Evolutionary conservation across 306 rosid species (phyloP).

Genomic region (Malus fusca): DNA sequence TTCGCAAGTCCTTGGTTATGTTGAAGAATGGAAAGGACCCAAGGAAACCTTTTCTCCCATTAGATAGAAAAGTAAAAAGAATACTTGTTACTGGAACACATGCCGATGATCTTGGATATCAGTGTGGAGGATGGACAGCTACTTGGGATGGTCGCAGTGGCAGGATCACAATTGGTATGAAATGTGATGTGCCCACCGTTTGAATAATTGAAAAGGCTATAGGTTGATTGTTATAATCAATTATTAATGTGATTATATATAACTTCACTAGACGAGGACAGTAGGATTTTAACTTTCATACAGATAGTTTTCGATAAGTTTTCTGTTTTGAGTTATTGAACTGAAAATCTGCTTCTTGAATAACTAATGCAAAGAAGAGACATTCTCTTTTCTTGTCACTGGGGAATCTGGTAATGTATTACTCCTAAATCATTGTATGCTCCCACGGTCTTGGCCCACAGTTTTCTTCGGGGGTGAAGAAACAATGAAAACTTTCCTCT

Average conservation of each 20-base stretch:
- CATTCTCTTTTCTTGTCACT: not conserved
- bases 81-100: slow-evolving; percentile 78
- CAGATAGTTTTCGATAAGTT: not conserved
- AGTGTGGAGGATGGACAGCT: slow-evolving; percentile 88
- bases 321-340: not conserved
- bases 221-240: not conserved
- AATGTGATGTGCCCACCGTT: not conserved
- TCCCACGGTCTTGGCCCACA: not conserved
- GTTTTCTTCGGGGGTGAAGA: not conserved
- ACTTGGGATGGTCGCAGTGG: slow-evolving; percentile 62
- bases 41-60: slow-evolving; percentile 67
- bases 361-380: not conserved
- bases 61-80: slow-evolving; percentile 54
- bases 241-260: not conserved
- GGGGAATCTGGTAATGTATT: not conserved
- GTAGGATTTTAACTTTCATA: not conserved
- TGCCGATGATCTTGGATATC: slow-evolving; percentile 77
- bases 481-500: not conserved
- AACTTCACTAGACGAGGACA: not conserved
- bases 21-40: slow-evolving; percentile 71
- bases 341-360: not conserved
- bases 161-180: slow-evolving; percentile 58
- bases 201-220: not conserved
- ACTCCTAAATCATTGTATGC: not conserved
- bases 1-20: slow-evolving; percentile 76